These are phyloP conservation scores for Curvularia lunata DNA, from an alignment of 2,329 filamentous ascomycete species.

Conservation along the genomic window DNA sequence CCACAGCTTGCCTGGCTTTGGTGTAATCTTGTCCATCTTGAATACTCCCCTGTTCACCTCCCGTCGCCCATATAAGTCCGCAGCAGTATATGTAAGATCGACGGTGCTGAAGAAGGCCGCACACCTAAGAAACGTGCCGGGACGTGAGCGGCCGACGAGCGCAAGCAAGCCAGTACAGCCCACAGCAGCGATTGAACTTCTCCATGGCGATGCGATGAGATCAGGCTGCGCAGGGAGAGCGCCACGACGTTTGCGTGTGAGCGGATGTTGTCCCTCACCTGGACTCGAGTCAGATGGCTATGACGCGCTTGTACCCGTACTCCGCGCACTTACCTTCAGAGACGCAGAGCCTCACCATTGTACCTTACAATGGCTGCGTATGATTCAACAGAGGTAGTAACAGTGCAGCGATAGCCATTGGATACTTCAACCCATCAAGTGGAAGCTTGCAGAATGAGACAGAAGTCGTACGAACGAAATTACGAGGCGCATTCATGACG, in stretches of 20 bases:
- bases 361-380: conserved; percentile 2
- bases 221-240: conserved; percentile 14
- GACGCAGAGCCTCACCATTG: conserved; percentile 34
- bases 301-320: background rate
- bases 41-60: conserved; percentile 30
- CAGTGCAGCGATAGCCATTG: conserved; percentile 1
- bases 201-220: conserved; percentile 14
- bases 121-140: conserved; percentile 25
- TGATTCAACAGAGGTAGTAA: background rate
- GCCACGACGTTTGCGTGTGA: conserved; percentile 14
- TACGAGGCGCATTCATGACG: conserved; percentile 14
- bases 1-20: conserved; percentile 28
- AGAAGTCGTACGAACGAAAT: background rate
- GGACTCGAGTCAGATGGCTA: conserved; percentile 10
- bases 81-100: conserved; percentile 16
- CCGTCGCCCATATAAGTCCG: conserved; percentile 19
- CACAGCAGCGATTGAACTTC: conserved; percentile 15
- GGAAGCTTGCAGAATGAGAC: background rate
- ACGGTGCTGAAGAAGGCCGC: conserved; percentile 18
- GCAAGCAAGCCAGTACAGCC: conserved; percentile 21
- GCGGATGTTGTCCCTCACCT: conserved; percentile 33
- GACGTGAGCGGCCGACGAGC: conserved; percentile 23
- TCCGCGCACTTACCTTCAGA: conserved; percentile 23
- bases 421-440: background rate
- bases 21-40: conserved; percentile 25